These are phyloP conservation scores for Schizosaccharomyces lindneri DNA, from an alignment of 805 yeast genomes.

Conservation along the genomic window DNA sequence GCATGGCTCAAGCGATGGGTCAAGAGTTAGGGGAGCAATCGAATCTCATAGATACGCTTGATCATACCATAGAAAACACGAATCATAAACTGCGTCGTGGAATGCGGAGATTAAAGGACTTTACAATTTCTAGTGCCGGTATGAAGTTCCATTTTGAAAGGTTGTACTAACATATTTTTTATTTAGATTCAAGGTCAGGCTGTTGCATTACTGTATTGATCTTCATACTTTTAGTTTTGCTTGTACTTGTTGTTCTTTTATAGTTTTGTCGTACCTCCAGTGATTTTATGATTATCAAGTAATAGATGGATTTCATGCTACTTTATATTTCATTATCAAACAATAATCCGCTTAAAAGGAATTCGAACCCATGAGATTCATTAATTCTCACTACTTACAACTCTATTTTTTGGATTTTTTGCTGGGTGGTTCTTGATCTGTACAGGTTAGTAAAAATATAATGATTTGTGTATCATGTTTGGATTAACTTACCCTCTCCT, in stretches of 20 bases:
- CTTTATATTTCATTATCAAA: too few relatives aligned
- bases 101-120: not conserved
- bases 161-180: too few relatives aligned
- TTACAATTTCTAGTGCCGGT: not conserved
- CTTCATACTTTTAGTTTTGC: not conserved
- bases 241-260: not conserved
- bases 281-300: too few relatives aligned
- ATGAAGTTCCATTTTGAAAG: not conserved
- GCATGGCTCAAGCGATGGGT: not conserved
- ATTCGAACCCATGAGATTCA: too few relatives aligned
- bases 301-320: too few relatives aligned
- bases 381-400: not conserved
- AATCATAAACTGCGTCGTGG: not conserved
- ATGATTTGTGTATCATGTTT: too few relatives aligned
- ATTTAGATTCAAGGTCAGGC: not conserved
- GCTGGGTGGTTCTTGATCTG: not conserved
- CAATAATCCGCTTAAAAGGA: too few relatives aligned
- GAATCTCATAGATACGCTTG: not conserved
- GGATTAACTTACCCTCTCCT: not conserved
- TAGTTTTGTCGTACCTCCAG: not conserved
- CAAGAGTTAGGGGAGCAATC: not conserved
- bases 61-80: not conserved
- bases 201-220: not conserved
- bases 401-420: not conserved
- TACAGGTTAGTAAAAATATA: too few relatives aligned